phyloP scores from a whole-genome alignment of 495 filamentous ascomycete genomes.

The Acidiella bohemica region DNA sequence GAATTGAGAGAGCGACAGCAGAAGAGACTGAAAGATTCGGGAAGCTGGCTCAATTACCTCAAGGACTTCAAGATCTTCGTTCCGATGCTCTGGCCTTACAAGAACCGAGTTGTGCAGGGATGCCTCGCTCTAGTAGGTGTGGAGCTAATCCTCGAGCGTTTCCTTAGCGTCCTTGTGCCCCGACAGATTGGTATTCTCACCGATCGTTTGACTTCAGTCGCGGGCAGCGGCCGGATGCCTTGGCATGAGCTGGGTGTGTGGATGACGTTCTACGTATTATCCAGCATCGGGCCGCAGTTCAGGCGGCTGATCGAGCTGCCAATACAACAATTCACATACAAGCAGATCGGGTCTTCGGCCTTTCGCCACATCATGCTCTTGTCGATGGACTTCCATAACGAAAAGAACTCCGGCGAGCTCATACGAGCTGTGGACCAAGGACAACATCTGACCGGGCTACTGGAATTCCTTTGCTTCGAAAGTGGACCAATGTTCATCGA shows the following conservation, averaged over 20 bases:
- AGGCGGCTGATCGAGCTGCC: slow-evolving; percentile 13
- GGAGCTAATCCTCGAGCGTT: slow-evolving; percentile 18
- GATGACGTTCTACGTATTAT: slow-evolving; percentile 19
- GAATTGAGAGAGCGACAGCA: slow-evolving; percentile 18
- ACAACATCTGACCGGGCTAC: slow-evolving; percentile 44
- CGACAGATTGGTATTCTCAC: slow-evolving; percentile 29
- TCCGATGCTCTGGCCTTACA: slow-evolving; percentile 26
- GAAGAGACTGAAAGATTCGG: slow-evolving; percentile 24
- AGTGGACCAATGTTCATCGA: slow-evolving; percentile 60
- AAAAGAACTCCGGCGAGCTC: slow-evolving; percentile 59
- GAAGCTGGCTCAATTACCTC: slow-evolving; percentile 27
- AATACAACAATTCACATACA: slow-evolving; percentile 50
- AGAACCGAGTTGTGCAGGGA: slow-evolving; percentile 21
- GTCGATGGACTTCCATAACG: slow-evolving; percentile 67
- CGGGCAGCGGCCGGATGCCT: slow-evolving; percentile 19
- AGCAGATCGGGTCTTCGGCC: slow-evolving; percentile 46
- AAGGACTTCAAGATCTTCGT: slow-evolving; percentile 28
- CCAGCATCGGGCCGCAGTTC: slow-evolving; percentile 11
- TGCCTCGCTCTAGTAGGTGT: slow-evolving; percentile 18
- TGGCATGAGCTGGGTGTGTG: slow-evolving; percentile 26
- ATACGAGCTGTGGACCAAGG: slow-evolving; percentile 54
- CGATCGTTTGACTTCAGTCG: slow-evolving; percentile 16
- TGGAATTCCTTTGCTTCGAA: slow-evolving; percentile 54
- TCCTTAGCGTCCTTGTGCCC: slow-evolving; percentile 26
- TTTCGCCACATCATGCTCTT: slow-evolving; percentile 67